These are phyloP conservation scores for Saturnispora sanitii DNA, from an alignment of 805 yeast genomes.

Conservation along the genomic window DNA sequence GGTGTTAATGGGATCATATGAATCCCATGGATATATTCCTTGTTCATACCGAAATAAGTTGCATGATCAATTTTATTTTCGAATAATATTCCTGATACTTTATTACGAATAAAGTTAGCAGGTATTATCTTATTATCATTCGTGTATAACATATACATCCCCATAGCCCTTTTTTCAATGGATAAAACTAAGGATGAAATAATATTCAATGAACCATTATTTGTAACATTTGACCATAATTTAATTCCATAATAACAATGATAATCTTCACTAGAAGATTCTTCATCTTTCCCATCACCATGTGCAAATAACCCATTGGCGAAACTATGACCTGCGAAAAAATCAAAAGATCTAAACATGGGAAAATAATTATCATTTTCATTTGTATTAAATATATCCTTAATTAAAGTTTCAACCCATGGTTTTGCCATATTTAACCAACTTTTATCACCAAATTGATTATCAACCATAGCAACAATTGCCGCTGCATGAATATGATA, in stretches of 20 bases:
- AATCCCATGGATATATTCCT: slow-evolving; percentile 65
- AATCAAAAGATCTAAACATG: slow-evolving; percentile 55
- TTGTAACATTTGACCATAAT: slow-evolving; percentile 54
- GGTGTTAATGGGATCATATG: slow-evolving; percentile 72
- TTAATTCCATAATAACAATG: slow-evolving; percentile 61
- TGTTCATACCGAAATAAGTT: slow-evolving; percentile 55
- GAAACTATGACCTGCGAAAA: slow-evolving; percentile 68
- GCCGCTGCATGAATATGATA: slow-evolving; percentile 81
- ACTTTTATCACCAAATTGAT: slow-evolving; percentile 35
- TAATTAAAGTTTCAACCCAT: slow-evolving; percentile 51
- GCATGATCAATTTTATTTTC: slow-evolving; percentile 68
- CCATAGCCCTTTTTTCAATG: slow-evolving; percentile 44
- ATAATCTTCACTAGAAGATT: slow-evolving; percentile 62
- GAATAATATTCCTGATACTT: slow-evolving; percentile 59
- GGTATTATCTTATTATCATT: slow-evolving; percentile 45
- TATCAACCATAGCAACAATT: slow-evolving; percentile 58
- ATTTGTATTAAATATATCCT: slow-evolving; percentile 62
- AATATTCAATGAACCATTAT: slow-evolving; percentile 41
- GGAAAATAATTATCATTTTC: slow-evolving; percentile 48
- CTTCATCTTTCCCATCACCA: slow-evolving; percentile 65
- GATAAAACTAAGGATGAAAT: slow-evolving; percentile 53
- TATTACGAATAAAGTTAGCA: slow-evolving; percentile 39
- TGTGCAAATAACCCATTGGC: slow-evolving; percentile 57
- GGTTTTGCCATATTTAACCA: slow-evolving; percentile 41
- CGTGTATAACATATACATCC: slow-evolving; percentile 41